Evolutionary conservation across 192 early-diverging fungal species (phyloP).

Genomic region (Dispira parvispora): DNA sequence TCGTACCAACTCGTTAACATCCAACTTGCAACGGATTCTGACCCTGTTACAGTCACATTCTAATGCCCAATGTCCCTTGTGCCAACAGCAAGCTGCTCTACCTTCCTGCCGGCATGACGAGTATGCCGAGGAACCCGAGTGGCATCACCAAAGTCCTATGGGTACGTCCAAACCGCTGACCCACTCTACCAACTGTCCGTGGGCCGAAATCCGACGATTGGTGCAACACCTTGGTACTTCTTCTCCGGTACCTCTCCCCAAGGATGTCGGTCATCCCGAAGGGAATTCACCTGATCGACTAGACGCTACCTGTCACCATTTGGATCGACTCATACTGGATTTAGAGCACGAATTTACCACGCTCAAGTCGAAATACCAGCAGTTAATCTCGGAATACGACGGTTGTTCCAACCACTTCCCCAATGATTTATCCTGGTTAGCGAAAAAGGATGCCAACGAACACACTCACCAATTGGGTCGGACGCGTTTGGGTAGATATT

Average conservation of each 20-base stretch:
- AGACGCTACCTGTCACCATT: background rate
- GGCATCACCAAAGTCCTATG: background rate
- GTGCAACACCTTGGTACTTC: background rate
- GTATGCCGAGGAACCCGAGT: background rate
- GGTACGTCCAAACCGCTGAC: background rate
- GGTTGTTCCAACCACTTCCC: too few relatives aligned
- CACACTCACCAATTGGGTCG: background rate
- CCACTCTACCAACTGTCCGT: background rate
- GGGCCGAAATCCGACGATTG: constrained; percentile 6
- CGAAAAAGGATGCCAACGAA: background rate
- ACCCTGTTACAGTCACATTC: constrained; percentile 4
- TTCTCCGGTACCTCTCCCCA: background rate
- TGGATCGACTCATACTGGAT: constrained; percentile 1
- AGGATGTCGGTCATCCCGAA: background rate
- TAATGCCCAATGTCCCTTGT: background rate
- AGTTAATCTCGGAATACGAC: background rate
- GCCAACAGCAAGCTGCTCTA: background rate
- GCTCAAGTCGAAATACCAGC: constrained; percentile 1
- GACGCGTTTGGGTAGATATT: background rate
- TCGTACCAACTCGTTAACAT: background rate
- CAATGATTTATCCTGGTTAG: background rate
- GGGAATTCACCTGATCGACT: background rate
- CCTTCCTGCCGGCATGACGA: background rate
- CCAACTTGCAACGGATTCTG: background rate
- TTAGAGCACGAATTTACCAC: constrained; percentile 4